These are phyloP conservation scores for Aspergillus baeticus DNA, from an alignment of 495 filamentous ascomycete species.

Conservation along the genomic window DNA sequence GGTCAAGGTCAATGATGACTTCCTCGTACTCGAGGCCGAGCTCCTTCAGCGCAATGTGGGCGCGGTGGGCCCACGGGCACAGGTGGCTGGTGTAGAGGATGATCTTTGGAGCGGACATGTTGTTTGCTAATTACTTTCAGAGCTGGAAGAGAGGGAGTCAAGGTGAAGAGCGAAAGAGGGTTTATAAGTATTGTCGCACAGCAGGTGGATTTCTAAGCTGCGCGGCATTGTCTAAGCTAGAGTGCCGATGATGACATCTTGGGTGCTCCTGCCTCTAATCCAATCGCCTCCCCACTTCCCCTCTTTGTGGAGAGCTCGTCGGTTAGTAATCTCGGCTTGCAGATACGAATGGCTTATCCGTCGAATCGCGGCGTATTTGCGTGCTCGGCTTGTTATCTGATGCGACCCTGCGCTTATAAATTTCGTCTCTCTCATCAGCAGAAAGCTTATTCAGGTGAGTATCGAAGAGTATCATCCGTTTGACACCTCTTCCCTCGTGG, in stretches of 20 bases:
- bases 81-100: conserved; percentile 71
- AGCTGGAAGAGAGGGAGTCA: background rate
- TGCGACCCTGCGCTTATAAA: no score
- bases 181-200: background rate
- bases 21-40: conserved; percentile 73
- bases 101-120: conserved; percentile 47
- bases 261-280: no score
- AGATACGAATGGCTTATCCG: no score
- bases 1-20: conserved; percentile 72
- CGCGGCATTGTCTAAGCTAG: background rate
- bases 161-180: background rate
- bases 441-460: no score
- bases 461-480: no score
- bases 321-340: no score
- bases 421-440: no score
- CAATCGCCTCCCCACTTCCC: no score
- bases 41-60: conserved; percentile 73
- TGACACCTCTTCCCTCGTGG: no score
- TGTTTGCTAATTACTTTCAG: background rate
- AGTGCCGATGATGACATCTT: background rate
- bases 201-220: conserved; percentile 3
- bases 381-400: no score
- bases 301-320: background rate
- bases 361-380: no score
- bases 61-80: conserved; percentile 84